These are phyloP conservation scores for Blastomyces gilchristii DNA, from an alignment of 2,329 filamentous ascomycete genomes.

Conservation along the genomic window DNA sequence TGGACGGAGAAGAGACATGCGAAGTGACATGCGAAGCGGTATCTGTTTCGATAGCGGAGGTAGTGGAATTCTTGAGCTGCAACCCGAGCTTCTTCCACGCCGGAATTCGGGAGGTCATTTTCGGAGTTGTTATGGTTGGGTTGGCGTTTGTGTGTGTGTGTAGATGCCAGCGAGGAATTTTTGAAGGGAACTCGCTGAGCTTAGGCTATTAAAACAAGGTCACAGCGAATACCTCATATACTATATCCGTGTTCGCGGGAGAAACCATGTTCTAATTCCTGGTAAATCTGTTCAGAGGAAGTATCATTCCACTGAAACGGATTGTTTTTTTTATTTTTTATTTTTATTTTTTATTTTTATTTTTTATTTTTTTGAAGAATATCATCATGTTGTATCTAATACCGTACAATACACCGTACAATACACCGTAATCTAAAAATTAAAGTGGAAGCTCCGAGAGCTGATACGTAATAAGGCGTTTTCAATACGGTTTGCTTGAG, in stretches of 20 bases:
- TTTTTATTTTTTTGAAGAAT: not conserved
- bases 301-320: not conserved
- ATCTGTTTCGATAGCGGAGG: not conserved
- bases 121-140: not conserved
- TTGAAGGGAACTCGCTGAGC: not conserved
- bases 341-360: too few species aligned
- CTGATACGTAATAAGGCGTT: not conserved
- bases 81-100: constrained; percentile 54
- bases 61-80: constrained; percentile 46
- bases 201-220: not conserved
- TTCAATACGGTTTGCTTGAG: not conserved
- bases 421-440: not conserved
- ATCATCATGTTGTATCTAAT: not conserved
- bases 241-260: not conserved
- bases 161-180: not conserved
- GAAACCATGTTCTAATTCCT: not conserved
- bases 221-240: not conserved
- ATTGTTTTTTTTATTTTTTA: too few species aligned
- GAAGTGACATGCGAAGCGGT: not conserved
- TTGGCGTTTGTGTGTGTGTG: not conserved
- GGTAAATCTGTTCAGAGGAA: not conserved
- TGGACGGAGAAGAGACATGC: not conserved
- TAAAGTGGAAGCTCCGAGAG: too few species aligned
- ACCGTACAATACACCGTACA: not conserved
- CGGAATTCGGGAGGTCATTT: constrained; percentile 31